Evolutionary conservation across 495 filamentous ascomycete genomes (phyloP), one percentile per base, ranked within the genome.

Genomic region (Aspergillus olivimuriae): DNA sequence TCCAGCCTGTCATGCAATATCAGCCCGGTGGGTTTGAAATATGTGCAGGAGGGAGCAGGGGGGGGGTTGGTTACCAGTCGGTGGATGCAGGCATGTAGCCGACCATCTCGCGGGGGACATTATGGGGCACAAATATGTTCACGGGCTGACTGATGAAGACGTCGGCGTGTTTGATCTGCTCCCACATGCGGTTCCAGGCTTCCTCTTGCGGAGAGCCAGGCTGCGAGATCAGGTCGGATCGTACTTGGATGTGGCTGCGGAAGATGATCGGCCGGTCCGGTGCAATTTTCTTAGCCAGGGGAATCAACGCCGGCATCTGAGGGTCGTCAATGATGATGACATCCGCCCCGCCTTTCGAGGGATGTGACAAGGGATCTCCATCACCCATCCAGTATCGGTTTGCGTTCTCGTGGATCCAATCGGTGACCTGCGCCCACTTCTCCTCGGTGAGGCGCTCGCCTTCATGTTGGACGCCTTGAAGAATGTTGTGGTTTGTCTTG

Each of bases 401-500:
- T 1, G 86, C 83, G 57, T 91, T 92, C 15, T 83, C 76, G n/a
- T 72, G 65, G 44, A 87, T 81, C 88, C 89, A 95, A 14, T 83
- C 78, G 7, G 66, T 69, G 23, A 92, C 71, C 8, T 68, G 58
- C 21, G 70, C 60, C 50, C 80, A 78, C 41, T 87, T 77, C 4
- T 83, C 74, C 7, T 61, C 47, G 3, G 68, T 76, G 14, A 92
- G 68, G 8, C 80, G 76, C 40, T 85, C 76, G 1, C 73, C 70
- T 0, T 78, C 76, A 19, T 72, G 64, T 22, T 79, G 77, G 18
- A 91, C 86, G 15, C 88, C 88, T 68, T 95, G 88, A 2, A 95
- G 80, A 53, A 92, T 92, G 57, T 95, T 95, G 74, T 95, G 88
- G 51, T 89, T 86, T 36, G 81, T 89, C 64, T 95, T 95, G 43